phyloP scores from a whole-genome alignment of 306 rosid genomes.

The Dalbergia cochinchinensis region DNA sequence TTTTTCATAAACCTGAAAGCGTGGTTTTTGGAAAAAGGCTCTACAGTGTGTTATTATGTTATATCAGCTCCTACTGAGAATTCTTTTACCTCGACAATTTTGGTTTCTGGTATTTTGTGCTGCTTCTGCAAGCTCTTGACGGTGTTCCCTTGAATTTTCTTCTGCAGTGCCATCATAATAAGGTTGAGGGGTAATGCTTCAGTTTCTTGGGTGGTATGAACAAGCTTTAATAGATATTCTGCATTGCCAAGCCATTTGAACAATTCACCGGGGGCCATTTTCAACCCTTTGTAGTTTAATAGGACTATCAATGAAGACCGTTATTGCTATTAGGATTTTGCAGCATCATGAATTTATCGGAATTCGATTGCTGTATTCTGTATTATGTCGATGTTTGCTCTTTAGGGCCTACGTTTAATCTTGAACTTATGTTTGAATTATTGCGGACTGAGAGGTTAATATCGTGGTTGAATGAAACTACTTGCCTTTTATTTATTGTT shows the following conservation, averaged over 20 bases:
- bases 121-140: not conserved
- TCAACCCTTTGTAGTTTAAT: constrained; percentile 33
- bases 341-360: constrained; percentile 22
- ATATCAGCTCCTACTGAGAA: not conserved
- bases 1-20: too few relatives aligned
- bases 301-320: constrained; percentile 3
- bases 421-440: not conserved
- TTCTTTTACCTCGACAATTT: too few relatives aligned
- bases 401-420: not conserved
- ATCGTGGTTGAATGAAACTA: not conserved
- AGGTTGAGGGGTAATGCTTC: not conserved
- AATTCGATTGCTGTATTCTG: constrained; percentile 34
- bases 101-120: not conserved
- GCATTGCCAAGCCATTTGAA: constrained; percentile 17
- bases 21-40: too few relatives aligned
- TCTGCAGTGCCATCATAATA: constrained; percentile 64
- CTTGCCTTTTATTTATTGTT: not conserved
- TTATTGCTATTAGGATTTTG: constrained; percentile 21
- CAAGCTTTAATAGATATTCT: not conserved
- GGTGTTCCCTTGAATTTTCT: not conserved
- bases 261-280: constrained; percentile 1
- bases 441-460: constrained; percentile 8
- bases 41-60: too few relatives aligned
- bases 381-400: constrained; percentile 31
- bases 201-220: constrained; percentile 13